Evolutionary conservation across 495 filamentous ascomycete genomes (phyloP).

Genomic region (Xylaria intraflava): DNA sequence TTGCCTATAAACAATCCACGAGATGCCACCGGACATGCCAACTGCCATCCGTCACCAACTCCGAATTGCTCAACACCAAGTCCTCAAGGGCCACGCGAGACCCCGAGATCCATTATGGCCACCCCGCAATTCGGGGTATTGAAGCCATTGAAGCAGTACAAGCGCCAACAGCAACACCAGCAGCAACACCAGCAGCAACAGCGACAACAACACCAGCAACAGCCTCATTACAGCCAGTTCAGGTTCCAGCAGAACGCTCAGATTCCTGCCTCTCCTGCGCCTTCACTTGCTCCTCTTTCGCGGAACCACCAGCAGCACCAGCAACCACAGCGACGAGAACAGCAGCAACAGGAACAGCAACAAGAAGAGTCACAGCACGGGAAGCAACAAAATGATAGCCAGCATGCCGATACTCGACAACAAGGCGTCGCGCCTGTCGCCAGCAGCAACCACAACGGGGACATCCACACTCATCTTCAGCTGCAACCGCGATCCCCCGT

Average conservation of each 20-base stretch:
- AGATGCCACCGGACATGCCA: not conserved
- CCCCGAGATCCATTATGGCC: conserved; percentile 13
- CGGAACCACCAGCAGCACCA: conserved; percentile 3
- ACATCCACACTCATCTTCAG: conserved; percentile 13
- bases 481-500: conserved; percentile 6
- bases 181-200: conserved; percentile 10
- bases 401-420: too few species aligned
- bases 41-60: not conserved
- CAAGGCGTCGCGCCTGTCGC: not conserved
- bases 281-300: conserved; percentile 1
- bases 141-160: conserved; percentile 19
- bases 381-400: not conserved
- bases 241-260: conserved; percentile 7
- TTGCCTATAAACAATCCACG: too few species aligned
- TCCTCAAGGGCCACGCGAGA: not conserved
- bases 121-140: conserved; percentile 16
- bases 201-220: not conserved
- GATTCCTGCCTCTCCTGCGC: not conserved
- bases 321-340: conserved; percentile 3
- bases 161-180: conserved; percentile 12
- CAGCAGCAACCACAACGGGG: not conserved
- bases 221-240: conserved; percentile 1
- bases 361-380: not conserved
- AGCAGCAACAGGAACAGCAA: not conserved
- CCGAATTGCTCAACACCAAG: not conserved